Evolutionary conservation across 768 basidiomycete genomes (phyloP), one percentile per base, ranked within the genome.

Genomic region (Pleurotus sapidus): DNA sequence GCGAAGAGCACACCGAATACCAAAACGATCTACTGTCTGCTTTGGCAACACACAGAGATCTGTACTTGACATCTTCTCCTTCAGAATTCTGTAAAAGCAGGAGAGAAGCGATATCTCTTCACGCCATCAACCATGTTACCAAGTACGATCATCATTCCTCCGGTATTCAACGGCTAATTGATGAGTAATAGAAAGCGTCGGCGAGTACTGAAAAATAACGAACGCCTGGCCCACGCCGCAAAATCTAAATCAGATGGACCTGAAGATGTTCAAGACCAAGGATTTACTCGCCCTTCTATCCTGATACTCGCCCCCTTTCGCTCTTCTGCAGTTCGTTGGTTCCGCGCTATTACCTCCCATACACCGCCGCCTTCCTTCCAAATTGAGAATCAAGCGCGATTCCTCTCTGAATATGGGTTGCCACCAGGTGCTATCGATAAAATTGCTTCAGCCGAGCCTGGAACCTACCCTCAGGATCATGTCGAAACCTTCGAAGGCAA

Each of bases 401-500:
- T 98, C 68, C 67, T 84, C 23, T 70, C 78, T 3, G 95, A 97
- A 66, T 99, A 93, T 64, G 83, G 86, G 4, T 72, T 98, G 6
- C 94, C 96, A 1, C 73, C 84, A 0, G 93, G 86, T 18, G 82
- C 84, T 8, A 74, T 83, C 11, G 96, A 98, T 72, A 95, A 93
- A 66, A 79, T 97, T 12, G 79, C 86, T 15, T 74, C 75, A 3
- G 88, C 89, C 5, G 84, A 86, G 48, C 82, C 84, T 4, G 92
- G 89, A 17, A 84, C 82, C 20, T 95, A 95, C 69, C 89, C 96
- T 2, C 66, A 70, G 12, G 97, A 98, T 66, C 96, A 99, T 65
- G 83, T 96, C 8, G 92, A 93, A 62, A 95, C 84, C 55, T 98
- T 98, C 80, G 84, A 85, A 63, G 97, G 97, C n/a, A 99, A 99